Conservation (phyloP, 129 eudicot genomes). For the Oenanthe sinensis region DNA sequence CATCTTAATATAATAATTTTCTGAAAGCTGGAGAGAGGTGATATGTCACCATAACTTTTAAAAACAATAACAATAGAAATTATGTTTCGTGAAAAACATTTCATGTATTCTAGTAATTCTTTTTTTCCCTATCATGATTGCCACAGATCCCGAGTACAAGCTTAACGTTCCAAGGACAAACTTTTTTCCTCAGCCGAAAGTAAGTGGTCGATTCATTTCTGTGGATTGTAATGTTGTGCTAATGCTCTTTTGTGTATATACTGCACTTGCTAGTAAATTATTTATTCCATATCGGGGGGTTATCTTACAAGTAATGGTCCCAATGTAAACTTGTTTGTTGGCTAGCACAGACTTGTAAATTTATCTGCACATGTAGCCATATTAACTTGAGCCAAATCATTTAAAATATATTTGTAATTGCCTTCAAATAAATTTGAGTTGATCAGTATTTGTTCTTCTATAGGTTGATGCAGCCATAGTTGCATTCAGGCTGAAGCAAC, state of each 20-base stretch:
- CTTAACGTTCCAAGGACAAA: constrained; percentile 73
- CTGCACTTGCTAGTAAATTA: neutral
- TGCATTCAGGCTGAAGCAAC: constrained; percentile 11
- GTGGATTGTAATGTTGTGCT: neutral
- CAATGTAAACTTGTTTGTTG: neutral
- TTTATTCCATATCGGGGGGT: neutral
- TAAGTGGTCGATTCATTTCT: constrained; percentile 28
- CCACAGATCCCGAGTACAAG: constrained; percentile 84
- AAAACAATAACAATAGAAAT: neutral
- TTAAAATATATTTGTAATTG: neutral
- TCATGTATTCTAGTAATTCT: neutral
- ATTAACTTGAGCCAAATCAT: neutral
- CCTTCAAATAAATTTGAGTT: neutral
- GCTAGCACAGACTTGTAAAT: neutral
- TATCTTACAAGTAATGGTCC: neutral
- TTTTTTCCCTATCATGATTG: neutral
- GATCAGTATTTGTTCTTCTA: constrained; percentile 11
- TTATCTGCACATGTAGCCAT: neutral
- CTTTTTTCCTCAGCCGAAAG: constrained; percentile 88
- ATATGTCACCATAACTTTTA: neutral
- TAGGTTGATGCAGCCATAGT: constrained; percentile 86
- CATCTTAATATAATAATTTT: neutral
- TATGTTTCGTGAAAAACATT: neutral
- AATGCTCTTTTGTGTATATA: neutral
- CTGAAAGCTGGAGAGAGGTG: neutral